phyloP scores from a whole-genome alignment of 2,329 filamentous ascomycete genomes.

The Pyricularia sp. region DNA sequence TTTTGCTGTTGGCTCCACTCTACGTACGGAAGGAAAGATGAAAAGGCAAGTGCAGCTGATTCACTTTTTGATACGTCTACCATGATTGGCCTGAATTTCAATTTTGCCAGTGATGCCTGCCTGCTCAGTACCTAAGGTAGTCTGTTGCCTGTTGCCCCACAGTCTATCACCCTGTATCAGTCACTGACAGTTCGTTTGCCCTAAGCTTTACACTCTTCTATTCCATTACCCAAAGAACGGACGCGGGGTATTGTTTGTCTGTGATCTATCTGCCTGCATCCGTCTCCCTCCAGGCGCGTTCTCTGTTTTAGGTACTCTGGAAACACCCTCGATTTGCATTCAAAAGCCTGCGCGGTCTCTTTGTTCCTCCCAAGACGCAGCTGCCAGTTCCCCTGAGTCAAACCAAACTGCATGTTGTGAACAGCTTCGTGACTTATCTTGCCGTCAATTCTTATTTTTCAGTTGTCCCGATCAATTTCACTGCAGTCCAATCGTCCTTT shows the following conservation, averaged over 20 bases:
- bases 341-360: background rate
- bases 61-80: background rate
- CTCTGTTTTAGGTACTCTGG: background rate
- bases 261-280: background rate
- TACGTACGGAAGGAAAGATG: background rate
- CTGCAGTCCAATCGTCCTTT: no score
- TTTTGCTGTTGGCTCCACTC: background rate
- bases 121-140: background rate
- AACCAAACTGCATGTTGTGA: no score
- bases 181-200: background rate
- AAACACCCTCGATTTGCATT: background rate
- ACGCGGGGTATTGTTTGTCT: background rate
- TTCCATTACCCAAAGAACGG: background rate
- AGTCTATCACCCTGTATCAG: background rate
- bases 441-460: background rate
- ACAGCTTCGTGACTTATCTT: background rate
- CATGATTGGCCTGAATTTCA: background rate
- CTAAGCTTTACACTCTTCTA: background rate
- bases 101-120: background rate
- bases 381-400: no score
- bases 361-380: background rate
- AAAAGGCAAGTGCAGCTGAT: background rate
- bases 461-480: background rate
- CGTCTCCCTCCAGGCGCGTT: background rate
- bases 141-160: background rate